These are phyloP conservation scores for Termitomyces sp. DNA, from an alignment of 1,284 basidiomycete species.

Conservation along the genomic window DNA sequence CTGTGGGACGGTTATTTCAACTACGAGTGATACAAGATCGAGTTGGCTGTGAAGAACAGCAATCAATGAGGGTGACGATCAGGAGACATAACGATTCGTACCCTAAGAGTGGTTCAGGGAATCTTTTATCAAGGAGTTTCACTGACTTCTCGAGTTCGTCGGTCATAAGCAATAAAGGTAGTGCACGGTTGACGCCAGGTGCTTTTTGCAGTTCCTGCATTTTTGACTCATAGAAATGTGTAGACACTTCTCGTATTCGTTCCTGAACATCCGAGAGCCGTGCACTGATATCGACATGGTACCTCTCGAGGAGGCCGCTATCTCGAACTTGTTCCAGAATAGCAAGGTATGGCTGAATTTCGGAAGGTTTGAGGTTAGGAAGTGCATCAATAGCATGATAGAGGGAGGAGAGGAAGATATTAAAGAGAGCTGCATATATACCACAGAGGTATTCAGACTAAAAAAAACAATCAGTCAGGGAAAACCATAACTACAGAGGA, in stretches of 20 bases:
- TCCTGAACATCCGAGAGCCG: slow-evolving; percentile 69
- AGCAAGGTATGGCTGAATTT: slow-evolving; percentile 57
- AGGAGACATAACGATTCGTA: slow-evolving; percentile 31
- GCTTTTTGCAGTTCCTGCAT: slow-evolving; percentile 61
- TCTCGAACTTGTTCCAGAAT: slow-evolving; percentile 72
- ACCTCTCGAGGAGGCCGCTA: slow-evolving; percentile 61
- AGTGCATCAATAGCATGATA: slow-evolving; percentile 80
- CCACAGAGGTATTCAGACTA: slow-evolving; percentile 62
- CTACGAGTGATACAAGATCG: slow-evolving; percentile 76
- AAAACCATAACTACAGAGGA: background rate
- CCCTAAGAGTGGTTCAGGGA: slow-evolving; percentile 79
- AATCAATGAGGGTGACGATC: background rate
- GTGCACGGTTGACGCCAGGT: slow-evolving; percentile 71
- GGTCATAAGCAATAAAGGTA: slow-evolving; percentile 78
- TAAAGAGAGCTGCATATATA: slow-evolving; percentile 75
- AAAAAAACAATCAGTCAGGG: slow-evolving; percentile 7
- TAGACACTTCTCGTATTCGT: slow-evolving; percentile 64
- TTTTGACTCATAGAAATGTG: slow-evolving; percentile 67
- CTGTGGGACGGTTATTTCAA: slow-evolving; percentile 70
- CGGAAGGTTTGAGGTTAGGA: slow-evolving; percentile 65
- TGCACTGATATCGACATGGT: slow-evolving; percentile 59
- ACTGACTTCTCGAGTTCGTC: slow-evolving; percentile 86
- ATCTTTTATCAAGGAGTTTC: slow-evolving; percentile 80
- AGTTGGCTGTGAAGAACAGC: slow-evolving; percentile 43
- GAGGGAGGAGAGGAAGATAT: slow-evolving; percentile 80